Percentiles rank a stretch among this genome's conserved stretches.
phyloP scores from a whole-genome alignment of 345 rosid genomes.

The Gossypium stocksii region DNA sequence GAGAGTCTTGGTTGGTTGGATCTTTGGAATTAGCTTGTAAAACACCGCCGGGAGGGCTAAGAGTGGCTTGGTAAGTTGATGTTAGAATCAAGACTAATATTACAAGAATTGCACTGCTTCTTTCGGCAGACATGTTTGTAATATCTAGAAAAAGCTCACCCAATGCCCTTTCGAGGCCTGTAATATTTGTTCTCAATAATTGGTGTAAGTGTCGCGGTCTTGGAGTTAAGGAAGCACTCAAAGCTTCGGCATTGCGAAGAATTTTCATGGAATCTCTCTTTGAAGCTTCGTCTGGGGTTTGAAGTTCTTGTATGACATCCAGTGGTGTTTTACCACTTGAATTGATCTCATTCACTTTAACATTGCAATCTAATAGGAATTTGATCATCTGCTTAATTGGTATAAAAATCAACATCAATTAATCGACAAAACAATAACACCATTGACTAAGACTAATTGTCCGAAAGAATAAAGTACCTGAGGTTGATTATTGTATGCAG shows the following conservation, averaged over 20 bases:
- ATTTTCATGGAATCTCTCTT: background rate
- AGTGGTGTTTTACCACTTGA: background rate
- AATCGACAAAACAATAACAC: too few species aligned
- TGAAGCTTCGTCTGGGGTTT: background rate
- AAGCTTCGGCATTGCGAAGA: background rate
- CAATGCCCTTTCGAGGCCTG: background rate
- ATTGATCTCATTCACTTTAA: background rate
- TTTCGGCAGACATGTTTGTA: background rate
- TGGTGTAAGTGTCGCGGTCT: background rate
- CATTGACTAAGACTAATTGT: too few species aligned
- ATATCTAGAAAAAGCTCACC: background rate
- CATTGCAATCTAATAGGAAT: background rate
- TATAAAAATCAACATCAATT: background rate
- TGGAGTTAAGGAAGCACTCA: background rate
- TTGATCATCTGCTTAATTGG: background rate
- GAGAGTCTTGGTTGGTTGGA: too few species aligned
- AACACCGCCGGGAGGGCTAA: background rate
- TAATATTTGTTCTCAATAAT: constrained; percentile 1
- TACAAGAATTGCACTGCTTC: constrained; percentile 3
- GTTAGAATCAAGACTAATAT: constrained; percentile 4
- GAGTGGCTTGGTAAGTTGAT: constrained; percentile 3
- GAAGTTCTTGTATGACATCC: background rate
- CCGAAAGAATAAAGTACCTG: constrained; percentile 8
- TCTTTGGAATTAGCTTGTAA: background rate
- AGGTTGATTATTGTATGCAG: constrained; percentile 18